Base-by-base conservation (phyloP, 768 basidiomycete genomes). In the Chiua virens region DNA sequence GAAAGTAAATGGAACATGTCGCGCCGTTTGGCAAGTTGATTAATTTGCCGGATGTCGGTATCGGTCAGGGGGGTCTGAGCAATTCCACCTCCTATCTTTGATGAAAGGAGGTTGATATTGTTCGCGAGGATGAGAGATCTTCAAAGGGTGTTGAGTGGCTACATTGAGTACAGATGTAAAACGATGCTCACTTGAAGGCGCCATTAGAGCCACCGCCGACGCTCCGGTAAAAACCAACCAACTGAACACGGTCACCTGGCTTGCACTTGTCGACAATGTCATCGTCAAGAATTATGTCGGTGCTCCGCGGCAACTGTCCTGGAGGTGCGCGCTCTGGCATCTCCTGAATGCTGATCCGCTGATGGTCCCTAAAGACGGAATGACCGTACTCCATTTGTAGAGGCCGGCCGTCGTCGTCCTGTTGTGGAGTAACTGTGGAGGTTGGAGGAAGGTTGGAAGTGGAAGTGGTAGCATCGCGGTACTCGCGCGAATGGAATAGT, bases 261-360 rank as follows among this genome's bases (percentile, higher is more conserved):
- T 99, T 99, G 68, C 93, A 97, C 64, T 83, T 87, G 72, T 99
- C 97, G 28, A 99, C 97, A 44, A 98, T 75, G 68, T 99, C 97
- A 56, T 97, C 95, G 59, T 97, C 96, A 56, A 98, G 72, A 40
- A 98, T 90, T 46, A 98, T 88, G 69, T 99, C 97, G 32, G 93
- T 94, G 62, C 94, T 95, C 42, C 97, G 81, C 40, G 97, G 97
- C 25, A 99, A 77, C 69, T 98, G 96, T 25, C 97, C 97, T 39
- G 97, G 90, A 22, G 97, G 97, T 14, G 97, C 95, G 21, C 97
- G 85, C 72, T 99, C 97, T 3, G 97, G 97, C 96, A 99, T 98
- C 66, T 99, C 97, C 73, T 99, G 97, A 55, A 99, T 98, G 69
- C 86, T 93, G 65, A 98, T 91, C 57, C 93, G 85, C 71, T 99